Conservation (phyloP, 176 grass and related monocot genomes). For the Oryza officinalis region DNA sequence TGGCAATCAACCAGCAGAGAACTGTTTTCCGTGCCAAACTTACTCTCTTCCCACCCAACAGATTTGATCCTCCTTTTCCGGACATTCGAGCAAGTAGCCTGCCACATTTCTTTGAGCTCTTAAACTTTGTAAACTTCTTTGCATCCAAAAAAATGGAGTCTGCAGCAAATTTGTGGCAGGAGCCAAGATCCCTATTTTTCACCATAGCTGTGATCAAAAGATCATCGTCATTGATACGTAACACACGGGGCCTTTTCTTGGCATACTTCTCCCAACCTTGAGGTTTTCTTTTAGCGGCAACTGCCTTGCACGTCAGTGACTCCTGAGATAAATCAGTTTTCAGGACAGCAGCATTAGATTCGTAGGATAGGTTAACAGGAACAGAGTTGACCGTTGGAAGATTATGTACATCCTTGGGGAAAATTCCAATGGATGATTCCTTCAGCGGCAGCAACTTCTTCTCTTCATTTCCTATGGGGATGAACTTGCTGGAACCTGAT, state of each 20-base stretch:
- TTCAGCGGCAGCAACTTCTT: constrained; percentile 11
- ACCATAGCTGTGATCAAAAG: constrained; percentile 91
- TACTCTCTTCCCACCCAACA: constrained; percentile 66
- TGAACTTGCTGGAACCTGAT: background rate
- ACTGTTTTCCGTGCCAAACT: constrained; percentile 82
- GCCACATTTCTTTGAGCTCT: constrained; percentile 45
- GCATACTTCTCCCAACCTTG: constrained; percentile 41
- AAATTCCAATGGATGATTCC: constrained; percentile 20
- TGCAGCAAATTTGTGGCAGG: constrained; percentile 56
- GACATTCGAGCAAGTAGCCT: constrained; percentile 49
- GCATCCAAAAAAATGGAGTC: constrained; percentile 23
- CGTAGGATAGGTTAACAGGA: constrained; percentile 34
- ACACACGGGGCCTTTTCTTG: constrained; percentile 79
- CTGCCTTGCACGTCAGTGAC: constrained; percentile 30
- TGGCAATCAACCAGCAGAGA: constrained; percentile 93
- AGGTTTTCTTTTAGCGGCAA: constrained; percentile 34
- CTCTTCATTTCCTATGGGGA: constrained; percentile 12
- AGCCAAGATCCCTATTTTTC: constrained; percentile 87
- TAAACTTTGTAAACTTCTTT: constrained; percentile 59
- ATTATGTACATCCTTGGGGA: constrained; percentile 31
- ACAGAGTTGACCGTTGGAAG: constrained; percentile 40
- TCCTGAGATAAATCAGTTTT: constrained; percentile 28
- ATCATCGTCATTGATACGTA: constrained; percentile 89
- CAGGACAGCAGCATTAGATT: constrained; percentile 32
- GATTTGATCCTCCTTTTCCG: constrained; percentile 60